Conservation (phyloP, 2,329 filamentous ascomycete genomes). For the Colletotrichum lindemuthianum region DNA sequence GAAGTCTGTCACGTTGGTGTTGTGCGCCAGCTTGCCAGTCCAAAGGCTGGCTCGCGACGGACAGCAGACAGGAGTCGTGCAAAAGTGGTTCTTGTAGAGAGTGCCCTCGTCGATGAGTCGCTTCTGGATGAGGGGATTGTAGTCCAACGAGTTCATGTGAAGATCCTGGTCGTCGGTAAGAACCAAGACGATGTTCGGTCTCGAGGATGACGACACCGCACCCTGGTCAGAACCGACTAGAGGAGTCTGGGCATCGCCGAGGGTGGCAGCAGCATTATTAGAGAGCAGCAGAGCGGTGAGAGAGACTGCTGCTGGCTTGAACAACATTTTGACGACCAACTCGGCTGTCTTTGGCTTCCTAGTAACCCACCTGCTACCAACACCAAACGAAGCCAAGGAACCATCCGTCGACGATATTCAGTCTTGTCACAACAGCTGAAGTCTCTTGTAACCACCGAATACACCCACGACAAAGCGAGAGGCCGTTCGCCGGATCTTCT, state of each 20-base stretch:
- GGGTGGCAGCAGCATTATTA: not conserved
- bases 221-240: slow-evolving; percentile 9
- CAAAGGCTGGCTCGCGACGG: slow-evolving; percentile 70
- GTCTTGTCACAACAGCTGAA: not conserved
- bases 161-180: slow-evolving; percentile 75
- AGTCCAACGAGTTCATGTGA: slow-evolving; percentile 67
- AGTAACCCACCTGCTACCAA: not conserved
- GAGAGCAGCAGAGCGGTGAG: slow-evolving; percentile 4
- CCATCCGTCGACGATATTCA: not conserved
- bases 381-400: not conserved
- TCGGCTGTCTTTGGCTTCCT: too few species aligned
- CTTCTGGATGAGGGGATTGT: slow-evolving; percentile 65
- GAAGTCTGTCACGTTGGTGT: slow-evolving; percentile 69
- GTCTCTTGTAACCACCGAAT: not conserved
- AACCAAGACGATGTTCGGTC: slow-evolving; percentile 71
- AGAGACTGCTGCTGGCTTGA: slow-evolving; percentile 1
- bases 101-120: slow-evolving; percentile 67
- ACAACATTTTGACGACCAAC: not conserved
- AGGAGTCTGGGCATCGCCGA: slow-evolving; percentile 18
- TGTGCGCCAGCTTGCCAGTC: slow-evolving; percentile 71
- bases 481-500: slow-evolving; percentile 17
- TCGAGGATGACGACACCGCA: slow-evolving; percentile 20
- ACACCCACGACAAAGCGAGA: not conserved
- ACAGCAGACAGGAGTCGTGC: slow-evolving; percentile 72
- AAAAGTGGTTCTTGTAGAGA: slow-evolving; percentile 68